phyloP scores from a whole-genome alignment of 257 asterid genomes.

The Solanum boliviense region DNA sequence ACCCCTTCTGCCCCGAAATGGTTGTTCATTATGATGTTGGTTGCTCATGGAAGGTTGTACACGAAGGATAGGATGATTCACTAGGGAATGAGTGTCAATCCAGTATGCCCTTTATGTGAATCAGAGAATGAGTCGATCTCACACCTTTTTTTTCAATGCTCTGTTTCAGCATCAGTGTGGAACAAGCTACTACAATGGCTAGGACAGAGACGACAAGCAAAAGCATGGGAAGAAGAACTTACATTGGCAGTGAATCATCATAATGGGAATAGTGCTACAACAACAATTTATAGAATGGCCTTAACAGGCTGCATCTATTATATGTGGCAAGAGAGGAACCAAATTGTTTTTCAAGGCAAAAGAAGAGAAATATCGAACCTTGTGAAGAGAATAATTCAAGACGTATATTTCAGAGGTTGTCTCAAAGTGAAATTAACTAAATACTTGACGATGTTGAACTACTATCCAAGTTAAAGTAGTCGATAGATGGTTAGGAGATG shows the following conservation, averaged over 20 bases:
- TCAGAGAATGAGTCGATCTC: neutral
- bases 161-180: neutral
- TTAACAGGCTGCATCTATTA: neutral
- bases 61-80: neutral
- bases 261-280: neutral
- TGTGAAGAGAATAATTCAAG: too few relatives aligned
- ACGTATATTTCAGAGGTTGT: too few relatives aligned
- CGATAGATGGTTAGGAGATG: too few relatives aligned
- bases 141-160: neutral
- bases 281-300: neutral
- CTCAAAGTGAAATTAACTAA: too few relatives aligned
- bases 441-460: too few relatives aligned
- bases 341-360: too few relatives aligned
- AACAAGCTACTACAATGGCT: neutral
- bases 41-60: neutral
- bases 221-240: neutral
- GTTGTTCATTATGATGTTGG: neutral
- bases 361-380: too few relatives aligned
- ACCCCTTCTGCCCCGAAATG: neutral
- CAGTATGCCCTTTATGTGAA: neutral
- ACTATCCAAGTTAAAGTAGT: too few relatives aligned
- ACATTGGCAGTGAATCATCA: neutral
- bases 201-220: too few relatives aligned
- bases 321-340: too few relatives aligned
- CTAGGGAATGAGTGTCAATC: neutral